Conservation (phyloP, 2,329 filamentous ascomycete genomes). For the Trichoderma simmonsii region DNA sequence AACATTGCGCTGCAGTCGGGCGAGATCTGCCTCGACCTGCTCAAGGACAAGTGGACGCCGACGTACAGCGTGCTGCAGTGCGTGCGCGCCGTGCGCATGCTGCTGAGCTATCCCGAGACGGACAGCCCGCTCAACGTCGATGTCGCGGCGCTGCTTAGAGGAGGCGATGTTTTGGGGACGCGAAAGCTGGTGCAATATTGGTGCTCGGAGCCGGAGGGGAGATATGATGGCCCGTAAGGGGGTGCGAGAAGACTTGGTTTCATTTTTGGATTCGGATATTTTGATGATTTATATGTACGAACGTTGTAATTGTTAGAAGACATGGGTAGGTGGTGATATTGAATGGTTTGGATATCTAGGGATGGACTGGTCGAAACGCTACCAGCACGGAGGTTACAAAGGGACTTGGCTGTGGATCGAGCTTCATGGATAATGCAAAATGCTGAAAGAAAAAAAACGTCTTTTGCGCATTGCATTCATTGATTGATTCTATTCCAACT, state of each 20-base stretch:
- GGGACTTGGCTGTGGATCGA: not conserved
- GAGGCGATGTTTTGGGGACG: constrained; percentile 66
- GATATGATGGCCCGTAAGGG: constrained; percentile 37
- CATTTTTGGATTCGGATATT: not conserved
- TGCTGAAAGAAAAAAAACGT: not conserved
- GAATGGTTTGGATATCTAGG: not conserved
- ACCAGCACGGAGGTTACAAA: not conserved
- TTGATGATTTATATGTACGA: not conserved
- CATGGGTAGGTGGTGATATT: not conserved
- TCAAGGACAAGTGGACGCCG: constrained; percentile 77
- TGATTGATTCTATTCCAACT: constrained; percentile 19
- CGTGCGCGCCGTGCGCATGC: constrained; percentile 67
- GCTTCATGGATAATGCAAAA: not conserved
- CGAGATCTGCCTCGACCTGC: constrained; percentile 90
- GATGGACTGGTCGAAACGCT: not conserved
- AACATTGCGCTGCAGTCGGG: constrained; percentile 71
- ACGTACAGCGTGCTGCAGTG: constrained; percentile 77
- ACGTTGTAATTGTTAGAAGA: not conserved
- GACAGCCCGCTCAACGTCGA: constrained; percentile 79
- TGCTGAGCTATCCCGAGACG: constrained; percentile 61
- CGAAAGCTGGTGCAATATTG: constrained; percentile 70
- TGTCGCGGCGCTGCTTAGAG: constrained; percentile 66
- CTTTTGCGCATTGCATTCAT: constrained; percentile 11
- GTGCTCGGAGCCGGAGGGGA: constrained; percentile 43
- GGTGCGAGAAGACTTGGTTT: not conserved